These are phyloP conservation scores for Kwoniella heveanensis DNA, from an alignment of 768 basidiomycete genomes.

Conservation along the genomic window DNA sequence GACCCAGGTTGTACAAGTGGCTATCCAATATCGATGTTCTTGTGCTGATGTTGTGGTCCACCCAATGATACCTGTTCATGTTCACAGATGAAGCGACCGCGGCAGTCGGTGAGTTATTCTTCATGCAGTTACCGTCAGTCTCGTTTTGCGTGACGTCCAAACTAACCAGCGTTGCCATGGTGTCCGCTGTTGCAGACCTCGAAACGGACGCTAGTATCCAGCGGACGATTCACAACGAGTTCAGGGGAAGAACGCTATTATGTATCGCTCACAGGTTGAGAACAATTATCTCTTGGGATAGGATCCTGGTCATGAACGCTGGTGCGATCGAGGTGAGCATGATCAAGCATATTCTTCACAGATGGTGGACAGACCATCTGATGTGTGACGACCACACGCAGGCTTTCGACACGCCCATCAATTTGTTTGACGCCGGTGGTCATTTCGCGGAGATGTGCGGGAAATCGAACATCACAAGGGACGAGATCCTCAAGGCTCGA, in stretches of 20 bases:
- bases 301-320: slow-evolving; percentile 80
- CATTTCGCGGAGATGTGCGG: slow-evolving; percentile 87
- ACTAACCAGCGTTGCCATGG: neutral
- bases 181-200: slow-evolving; percentile 63
- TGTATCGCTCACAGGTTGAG: slow-evolving; percentile 81
- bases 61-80: too few relatives aligned
- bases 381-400: too few relatives aligned
- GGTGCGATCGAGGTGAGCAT: slow-evolving; percentile 72
- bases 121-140: too few relatives aligned
- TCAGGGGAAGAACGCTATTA: slow-evolving; percentile 76
- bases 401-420: slow-evolving; percentile 76
- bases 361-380: too few relatives aligned
- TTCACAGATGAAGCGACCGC: slow-evolving; percentile 74
- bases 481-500: slow-evolving; percentile 64
- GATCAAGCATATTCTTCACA: too few relatives aligned
- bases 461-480: slow-evolving; percentile 69
- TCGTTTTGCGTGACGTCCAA: too few relatives aligned
- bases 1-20: too few relatives aligned
- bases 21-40: too few relatives aligned
- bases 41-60: too few relatives aligned
- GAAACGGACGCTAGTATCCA: slow-evolving; percentile 89
- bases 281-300: slow-evolving; percentile 84
- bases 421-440: slow-evolving; percentile 65
- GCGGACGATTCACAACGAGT: slow-evolving; percentile 81
- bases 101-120: slow-evolving; percentile 66